Percentiles rank a stretch among this genome's conserved stretches.
These are phyloP conservation scores for Arxiozyma bovina DNA, from an alignment of 1,139 yeast genomes.

Conservation along the genomic window DNA sequence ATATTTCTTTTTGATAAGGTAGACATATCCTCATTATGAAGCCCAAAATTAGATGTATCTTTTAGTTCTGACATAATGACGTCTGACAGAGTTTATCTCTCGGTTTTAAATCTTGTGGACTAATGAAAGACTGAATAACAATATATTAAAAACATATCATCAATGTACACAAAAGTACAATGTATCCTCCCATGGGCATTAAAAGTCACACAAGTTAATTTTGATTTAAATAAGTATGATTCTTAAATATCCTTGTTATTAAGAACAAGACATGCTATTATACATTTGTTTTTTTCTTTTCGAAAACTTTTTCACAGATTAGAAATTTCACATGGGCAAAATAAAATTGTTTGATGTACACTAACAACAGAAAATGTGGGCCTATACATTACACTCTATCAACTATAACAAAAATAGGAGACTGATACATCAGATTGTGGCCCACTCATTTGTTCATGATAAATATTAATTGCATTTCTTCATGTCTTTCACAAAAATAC, in stretches of 20 bases:
- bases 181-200: background rate
- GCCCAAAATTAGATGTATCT: background rate
- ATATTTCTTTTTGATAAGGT: conserved; percentile 1
- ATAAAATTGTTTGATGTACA: background rate
- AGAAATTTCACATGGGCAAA: background rate
- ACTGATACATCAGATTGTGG: too few species aligned
- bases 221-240: too few species aligned
- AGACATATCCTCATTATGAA: background rate
- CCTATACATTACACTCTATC: too few species aligned
- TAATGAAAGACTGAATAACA: background rate
- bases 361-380: too few species aligned
- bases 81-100: background rate
- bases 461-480: too few species aligned
- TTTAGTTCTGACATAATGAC: conserved; percentile 2
- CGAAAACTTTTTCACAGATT: background rate
- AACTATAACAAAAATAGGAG: too few species aligned
- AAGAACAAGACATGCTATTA: too few species aligned
- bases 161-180: background rate
- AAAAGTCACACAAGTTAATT: background rate
- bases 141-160: too few species aligned
- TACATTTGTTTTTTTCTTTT: too few species aligned
- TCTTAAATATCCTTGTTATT: background rate
- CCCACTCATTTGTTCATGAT: background rate
- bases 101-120: too few species aligned
- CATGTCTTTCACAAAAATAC: background rate